Conservation (phyloP, 1,284 basidiomycete genomes). For the Paramarasmius palmivorus region DNA sequence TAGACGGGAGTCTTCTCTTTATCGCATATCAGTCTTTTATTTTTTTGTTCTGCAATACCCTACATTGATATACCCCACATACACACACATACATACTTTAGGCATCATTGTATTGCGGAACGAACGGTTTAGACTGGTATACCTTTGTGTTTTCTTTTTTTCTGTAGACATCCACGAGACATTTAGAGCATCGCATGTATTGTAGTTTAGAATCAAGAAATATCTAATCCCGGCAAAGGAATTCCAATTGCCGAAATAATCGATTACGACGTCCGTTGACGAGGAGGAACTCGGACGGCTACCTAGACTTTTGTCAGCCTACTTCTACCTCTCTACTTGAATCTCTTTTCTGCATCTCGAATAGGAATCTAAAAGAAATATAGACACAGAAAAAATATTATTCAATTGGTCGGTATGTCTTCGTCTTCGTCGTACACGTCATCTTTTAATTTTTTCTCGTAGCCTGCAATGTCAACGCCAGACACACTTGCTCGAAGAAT, state of each 20-base stretch:
- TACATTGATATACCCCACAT: slow-evolving; percentile 17
- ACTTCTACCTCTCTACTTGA: no score
- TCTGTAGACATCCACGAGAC: slow-evolving; percentile 28
- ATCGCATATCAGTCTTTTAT: slow-evolving; percentile 46
- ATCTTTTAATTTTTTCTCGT: not conserved
- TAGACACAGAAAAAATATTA: no score
- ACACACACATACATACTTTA: not conserved
- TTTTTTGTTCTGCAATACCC: slow-evolving; percentile 57
- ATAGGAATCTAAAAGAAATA: no score
- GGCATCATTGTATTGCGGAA: slow-evolving; percentile 41
- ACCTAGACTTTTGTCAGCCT: no score
- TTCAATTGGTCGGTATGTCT: not conserved
- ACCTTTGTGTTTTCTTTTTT: slow-evolving; percentile 48
- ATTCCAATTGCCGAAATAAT: not conserved
- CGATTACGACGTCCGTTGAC: no score
- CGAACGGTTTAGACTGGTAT: slow-evolving; percentile 40
- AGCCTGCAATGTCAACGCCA: not conserved
- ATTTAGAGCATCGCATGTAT: slow-evolving; percentile 6
- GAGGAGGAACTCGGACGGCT: not conserved
- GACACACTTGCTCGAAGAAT: no score
- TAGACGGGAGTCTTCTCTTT: slow-evolving; percentile 35
- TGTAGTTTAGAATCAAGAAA: slow-evolving; percentile 3
- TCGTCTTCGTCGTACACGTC: not conserved
- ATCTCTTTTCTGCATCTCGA: not conserved
- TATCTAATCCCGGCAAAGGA: not conserved